These are phyloP conservation scores for Nakazawaea pomicola DNA, from an alignment of 805 yeast genomes.

Conservation along the genomic window DNA sequence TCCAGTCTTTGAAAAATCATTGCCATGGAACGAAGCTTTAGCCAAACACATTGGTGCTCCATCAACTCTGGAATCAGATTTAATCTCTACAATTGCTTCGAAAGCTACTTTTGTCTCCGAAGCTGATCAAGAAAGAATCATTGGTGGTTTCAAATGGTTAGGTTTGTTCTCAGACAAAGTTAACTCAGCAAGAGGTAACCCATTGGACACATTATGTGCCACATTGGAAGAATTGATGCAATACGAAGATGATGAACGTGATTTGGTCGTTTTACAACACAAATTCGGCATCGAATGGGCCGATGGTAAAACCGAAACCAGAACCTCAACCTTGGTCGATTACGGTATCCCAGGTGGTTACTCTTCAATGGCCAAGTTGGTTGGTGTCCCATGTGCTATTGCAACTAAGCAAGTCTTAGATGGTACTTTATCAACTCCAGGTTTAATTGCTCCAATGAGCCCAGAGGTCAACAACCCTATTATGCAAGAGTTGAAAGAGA, in stretches of 20 bases:
- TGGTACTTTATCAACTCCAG: constrained; percentile 72
- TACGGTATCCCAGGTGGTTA: constrained; percentile 91
- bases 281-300: constrained; percentile 97
- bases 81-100: constrained; percentile 68
- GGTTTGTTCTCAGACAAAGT: constrained; percentile 77
- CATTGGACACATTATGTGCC: constrained; percentile 95
- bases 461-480: constrained; percentile 88
- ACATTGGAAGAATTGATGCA: constrained; percentile 94
- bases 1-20: constrained; percentile 48
- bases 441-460: constrained; percentile 89
- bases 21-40: constrained; percentile 87
- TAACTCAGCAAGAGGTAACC: constrained; percentile 87
- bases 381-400: constrained; percentile 98
- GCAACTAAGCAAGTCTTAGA: constrained; percentile 83
- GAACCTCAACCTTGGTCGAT: constrained; percentile 94
- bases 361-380: constrained; percentile 97
- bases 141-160: constrained; percentile 89
- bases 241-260: constrained; percentile 93
- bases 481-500: constrained; percentile 86
- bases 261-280: constrained; percentile 92
- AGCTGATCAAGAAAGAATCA: constrained; percentile 80
- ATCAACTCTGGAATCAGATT: constrained; percentile 65
- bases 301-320: constrained; percentile 82
- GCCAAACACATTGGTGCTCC: constrained; percentile 69
- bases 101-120: constrained; percentile 77